Evolutionary conservation across 2,329 filamentous ascomycete species (phyloP).

Genomic region (Zymoseptoria ardabiliae): DNA sequence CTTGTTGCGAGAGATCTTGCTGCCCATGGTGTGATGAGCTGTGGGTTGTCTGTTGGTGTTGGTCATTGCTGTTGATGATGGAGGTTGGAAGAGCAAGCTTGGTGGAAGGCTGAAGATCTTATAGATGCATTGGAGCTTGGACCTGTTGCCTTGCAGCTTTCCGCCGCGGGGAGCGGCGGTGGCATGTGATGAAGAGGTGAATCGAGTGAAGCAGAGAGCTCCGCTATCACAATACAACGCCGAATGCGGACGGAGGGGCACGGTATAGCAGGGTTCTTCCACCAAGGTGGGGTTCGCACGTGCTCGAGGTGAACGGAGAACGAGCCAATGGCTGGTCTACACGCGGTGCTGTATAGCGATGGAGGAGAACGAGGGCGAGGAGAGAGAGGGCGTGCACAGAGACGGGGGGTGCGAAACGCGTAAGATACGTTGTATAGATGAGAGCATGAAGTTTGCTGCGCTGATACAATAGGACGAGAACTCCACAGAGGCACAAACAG

Average conservation of each 20-base stretch:
- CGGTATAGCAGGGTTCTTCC: not conserved
- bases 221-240: not conserved
- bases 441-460: not conserved
- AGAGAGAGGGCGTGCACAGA: not conserved
- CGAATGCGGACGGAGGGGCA: not conserved
- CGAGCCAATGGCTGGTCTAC: not conserved
- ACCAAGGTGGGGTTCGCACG: not conserved
- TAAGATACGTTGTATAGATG: not conserved
- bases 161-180: too few species aligned
- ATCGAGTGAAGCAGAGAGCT: not conserved
- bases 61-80: not conserved
- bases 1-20: not conserved
- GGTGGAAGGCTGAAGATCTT: not conserved
- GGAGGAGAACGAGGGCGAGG: not conserved
- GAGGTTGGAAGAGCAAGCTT: not conserved
- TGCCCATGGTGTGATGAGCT: not conserved
- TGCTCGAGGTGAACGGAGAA: not conserved
- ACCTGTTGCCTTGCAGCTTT: not conserved
- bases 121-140: not conserved
- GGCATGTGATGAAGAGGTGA: not conserved
- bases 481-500: not conserved
- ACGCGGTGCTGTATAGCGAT: not conserved
- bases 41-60: not conserved
- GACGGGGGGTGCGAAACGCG: not conserved
- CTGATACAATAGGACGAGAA: not conserved